These are phyloP conservation scores for Cryptococcus neoformans DNA, from an alignment of 1,284 basidiomycete genomes.

Conservation along the genomic window DNA sequence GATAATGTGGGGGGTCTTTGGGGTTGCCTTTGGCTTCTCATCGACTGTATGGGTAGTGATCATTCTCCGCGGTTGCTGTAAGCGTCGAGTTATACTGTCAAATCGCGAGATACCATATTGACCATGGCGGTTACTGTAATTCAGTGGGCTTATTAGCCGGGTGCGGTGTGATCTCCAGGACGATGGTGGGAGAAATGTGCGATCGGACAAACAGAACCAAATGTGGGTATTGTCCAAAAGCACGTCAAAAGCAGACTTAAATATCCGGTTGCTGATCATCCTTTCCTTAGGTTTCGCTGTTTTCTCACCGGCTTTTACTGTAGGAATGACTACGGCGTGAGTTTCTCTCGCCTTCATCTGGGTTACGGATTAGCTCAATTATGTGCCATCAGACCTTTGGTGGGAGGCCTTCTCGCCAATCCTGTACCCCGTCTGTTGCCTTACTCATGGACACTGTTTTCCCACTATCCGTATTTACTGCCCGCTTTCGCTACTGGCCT, in stretches of 20 bases:
- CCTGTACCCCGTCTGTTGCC: conserved; percentile 32
- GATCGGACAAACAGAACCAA: conserved; percentile 37
- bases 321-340: conserved; percentile 36
- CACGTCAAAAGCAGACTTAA: no score
- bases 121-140: background rate
- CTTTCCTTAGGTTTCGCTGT: conserved; percentile 29
- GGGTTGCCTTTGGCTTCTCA: conserved; percentile 22
- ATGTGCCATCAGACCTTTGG: conserved; percentile 20
- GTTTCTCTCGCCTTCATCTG: conserved; percentile 1
- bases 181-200: conserved; percentile 38
- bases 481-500: conserved; percentile 30
- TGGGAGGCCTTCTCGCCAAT: conserved; percentile 38
- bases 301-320: conserved; percentile 34
- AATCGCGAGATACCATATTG: background rate
- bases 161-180: conserved; percentile 36
- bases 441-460: conserved; percentile 23
- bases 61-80: conserved; percentile 22
- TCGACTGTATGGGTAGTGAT: conserved; percentile 21
- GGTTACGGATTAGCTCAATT: background rate
- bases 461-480: conserved; percentile 34
- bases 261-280: no score
- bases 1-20: conserved; percentile 19
- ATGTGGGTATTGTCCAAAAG: conserved; percentile 11
- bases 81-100: conserved; percentile 9
- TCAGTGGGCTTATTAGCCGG: conserved; percentile 37